Conservation (phyloP, 2,329 filamentous ascomycete species). For the Botrytis pseudocinerea region DNA sequence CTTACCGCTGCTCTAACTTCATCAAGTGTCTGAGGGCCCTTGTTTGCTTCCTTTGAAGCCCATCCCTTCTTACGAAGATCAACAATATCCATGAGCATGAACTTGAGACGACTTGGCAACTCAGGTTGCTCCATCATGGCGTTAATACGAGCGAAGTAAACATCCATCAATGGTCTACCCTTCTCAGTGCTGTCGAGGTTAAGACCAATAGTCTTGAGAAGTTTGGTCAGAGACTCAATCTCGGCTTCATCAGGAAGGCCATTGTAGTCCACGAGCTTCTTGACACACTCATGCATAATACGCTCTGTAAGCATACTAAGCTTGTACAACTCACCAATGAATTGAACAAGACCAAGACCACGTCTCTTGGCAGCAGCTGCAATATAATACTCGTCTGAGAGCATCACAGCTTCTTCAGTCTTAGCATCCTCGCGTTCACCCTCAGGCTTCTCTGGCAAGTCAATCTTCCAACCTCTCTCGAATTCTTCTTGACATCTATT, state of each 20-base stretch:
- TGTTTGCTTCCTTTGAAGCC: constrained; percentile 84
- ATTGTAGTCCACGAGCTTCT: constrained; percentile 94
- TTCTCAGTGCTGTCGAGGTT: constrained; percentile 84
- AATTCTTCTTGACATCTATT: constrained; percentile 99
- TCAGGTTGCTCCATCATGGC: constrained; percentile 77
- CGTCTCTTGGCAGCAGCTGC: constrained; percentile 93
- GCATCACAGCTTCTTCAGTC: constrained; percentile 71
- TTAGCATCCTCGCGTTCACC: constrained; percentile 57
- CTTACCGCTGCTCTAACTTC: constrained; percentile 81
- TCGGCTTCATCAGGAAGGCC: constrained; percentile 92
- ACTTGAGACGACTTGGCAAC: constrained; percentile 82
- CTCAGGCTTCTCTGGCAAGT: constrained; percentile 77
- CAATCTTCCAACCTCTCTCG: constrained; percentile 93
- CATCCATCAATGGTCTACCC: constrained; percentile 83
- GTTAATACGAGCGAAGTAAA: constrained; percentile 89
- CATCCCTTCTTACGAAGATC: constrained; percentile 79
- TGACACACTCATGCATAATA: constrained; percentile 99
- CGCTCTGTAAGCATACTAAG: constrained; percentile 96
- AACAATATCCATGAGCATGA: constrained; percentile 95
- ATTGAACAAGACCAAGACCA: constrained; percentile 96
- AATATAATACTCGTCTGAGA: constrained; percentile 95
- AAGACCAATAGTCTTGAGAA: constrained; percentile 86
- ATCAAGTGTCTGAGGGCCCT: constrained; percentile 94
- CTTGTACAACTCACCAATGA: constrained; percentile 99
- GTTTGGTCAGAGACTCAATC: constrained; percentile 91